These are phyloP conservation scores for Talaromyces sp. DNA, from an alignment of 2,329 filamentous ascomycete genomes.

Conservation along the genomic window DNA sequence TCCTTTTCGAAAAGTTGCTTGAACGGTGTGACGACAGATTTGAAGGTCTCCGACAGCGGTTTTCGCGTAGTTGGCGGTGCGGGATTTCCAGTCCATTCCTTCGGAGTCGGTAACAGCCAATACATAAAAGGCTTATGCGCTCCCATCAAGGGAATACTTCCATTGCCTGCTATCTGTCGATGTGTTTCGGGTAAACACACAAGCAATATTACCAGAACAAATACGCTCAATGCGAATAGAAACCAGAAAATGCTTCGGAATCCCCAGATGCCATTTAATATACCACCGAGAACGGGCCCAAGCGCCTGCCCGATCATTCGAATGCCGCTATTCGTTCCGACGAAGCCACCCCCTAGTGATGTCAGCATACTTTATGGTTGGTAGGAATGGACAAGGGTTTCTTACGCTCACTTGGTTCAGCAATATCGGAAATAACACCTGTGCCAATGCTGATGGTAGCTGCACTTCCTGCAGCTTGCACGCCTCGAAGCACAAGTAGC, in stretches of 20 bases:
- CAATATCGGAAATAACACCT: conserved; percentile 27
- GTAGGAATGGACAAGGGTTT: background rate
- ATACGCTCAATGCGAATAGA: conserved; percentile 19
- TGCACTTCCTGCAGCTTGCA: conserved; percentile 25
- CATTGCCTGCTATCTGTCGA: conserved; percentile 28
- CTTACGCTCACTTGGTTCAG: conserved; percentile 19
- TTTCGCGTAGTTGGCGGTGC: background rate
- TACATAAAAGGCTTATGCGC: conserved; percentile 12
- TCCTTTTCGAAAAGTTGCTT: conserved; percentile 23
- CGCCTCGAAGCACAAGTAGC: conserved; percentile 22
- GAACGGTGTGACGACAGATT: background rate
- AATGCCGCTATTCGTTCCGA: background rate
- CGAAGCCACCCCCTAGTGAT: background rate
- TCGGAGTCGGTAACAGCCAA: background rate
- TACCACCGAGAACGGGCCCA: conserved; percentile 26
- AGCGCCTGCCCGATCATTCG: conserved; percentile 20
- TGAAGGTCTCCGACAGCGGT: background rate
- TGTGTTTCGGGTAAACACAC: conserved; percentile 26
- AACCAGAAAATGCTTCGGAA: conserved; percentile 30
- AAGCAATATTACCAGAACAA: conserved; percentile 14
- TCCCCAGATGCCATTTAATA: conserved; percentile 18
- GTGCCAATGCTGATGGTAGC: conserved; percentile 23
- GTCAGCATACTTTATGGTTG: background rate
- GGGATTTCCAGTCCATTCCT: background rate
- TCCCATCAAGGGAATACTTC: conserved; percentile 14